phyloP scores from a whole-genome alignment of 2,329 filamentous ascomycete genomes.

The Fusarium neocosmosporiellum region DNA sequence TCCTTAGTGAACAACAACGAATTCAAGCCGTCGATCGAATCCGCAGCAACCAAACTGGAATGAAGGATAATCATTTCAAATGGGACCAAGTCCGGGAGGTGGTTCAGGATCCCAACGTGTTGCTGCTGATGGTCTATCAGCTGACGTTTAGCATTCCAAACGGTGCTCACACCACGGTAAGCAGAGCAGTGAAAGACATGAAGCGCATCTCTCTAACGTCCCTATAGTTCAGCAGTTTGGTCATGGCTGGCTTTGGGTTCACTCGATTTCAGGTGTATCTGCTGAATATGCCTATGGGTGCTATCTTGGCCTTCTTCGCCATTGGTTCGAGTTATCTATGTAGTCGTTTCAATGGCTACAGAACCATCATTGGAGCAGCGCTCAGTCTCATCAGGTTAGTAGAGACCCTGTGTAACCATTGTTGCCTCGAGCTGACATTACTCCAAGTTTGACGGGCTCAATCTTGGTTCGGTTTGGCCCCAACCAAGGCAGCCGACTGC shows the following conservation, averaged over 20 bases:
- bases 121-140: conserved; percentile 36
- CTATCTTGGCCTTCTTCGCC: conserved; percentile 28
- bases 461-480: conserved; percentile 34
- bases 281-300: conserved; percentile 39
- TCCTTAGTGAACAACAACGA: conserved; percentile 29
- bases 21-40: conserved; percentile 29
- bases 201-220: not conserved
- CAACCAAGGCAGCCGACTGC: conserved; percentile 26
- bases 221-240: conserved; percentile 36
- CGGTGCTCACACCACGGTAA: conserved; percentile 34
- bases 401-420: not conserved
- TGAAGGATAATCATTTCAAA: conserved; percentile 35
- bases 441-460: conserved; percentile 27
- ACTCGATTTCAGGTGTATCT: conserved; percentile 34
- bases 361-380: conserved; percentile 30
- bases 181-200: fast-evolving
- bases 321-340: conserved; percentile 32
- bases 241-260: conserved; percentile 40
- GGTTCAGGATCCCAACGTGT: conserved; percentile 32
- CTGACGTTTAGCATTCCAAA: conserved; percentile 36
- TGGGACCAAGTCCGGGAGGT: conserved; percentile 39
- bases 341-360: conserved; percentile 31
- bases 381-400: conserved; percentile 34
- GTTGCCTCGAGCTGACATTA: not conserved
- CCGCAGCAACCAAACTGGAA: conserved; percentile 33